Conservation (phyloP, 2,329 filamentous ascomycete species). For the Colletotrichum siamense region DNA sequence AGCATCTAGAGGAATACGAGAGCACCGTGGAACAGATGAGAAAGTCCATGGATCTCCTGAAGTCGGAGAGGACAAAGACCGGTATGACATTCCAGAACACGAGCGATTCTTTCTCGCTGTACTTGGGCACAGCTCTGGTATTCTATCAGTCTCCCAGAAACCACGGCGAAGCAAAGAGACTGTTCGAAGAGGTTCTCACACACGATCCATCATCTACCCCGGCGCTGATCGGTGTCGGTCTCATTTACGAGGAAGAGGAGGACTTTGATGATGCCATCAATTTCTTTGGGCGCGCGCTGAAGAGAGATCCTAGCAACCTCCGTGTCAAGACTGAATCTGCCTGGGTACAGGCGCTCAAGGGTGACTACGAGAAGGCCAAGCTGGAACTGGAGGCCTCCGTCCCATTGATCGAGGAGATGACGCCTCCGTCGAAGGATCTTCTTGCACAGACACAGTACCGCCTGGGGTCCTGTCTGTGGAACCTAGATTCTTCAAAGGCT, state of each 20-base stretch:
- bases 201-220: slow-evolving; percentile 78
- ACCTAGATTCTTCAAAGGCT: slow-evolving; percentile 74
- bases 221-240: slow-evolving; percentile 86
- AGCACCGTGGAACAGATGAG: slow-evolving; percentile 80
- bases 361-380: slow-evolving; percentile 73
- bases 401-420: slow-evolving; percentile 66
- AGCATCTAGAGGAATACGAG: slow-evolving; percentile 85
- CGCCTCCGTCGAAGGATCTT: slow-evolving; percentile 69
- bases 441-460: slow-evolving; percentile 86
- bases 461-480: slow-evolving; percentile 87
- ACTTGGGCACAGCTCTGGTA: slow-evolving; percentile 86
- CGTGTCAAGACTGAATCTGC: slow-evolving; percentile 85
- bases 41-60: slow-evolving; percentile 69
- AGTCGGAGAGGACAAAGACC: slow-evolving; percentile 66
- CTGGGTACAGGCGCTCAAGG: slow-evolving; percentile 88
- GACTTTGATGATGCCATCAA: slow-evolving; percentile 83
- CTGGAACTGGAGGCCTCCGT: slow-evolving; percentile 75
- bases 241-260: slow-evolving; percentile 93
- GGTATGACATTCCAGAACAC: slow-evolving; percentile 74
- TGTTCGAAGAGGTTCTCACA: slow-evolving; percentile 83
- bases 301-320: slow-evolving; percentile 75
- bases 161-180: slow-evolving; percentile 83
- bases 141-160: slow-evolving; percentile 90
- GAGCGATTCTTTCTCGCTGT: slow-evolving; percentile 75
- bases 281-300: slow-evolving; percentile 78